Evolutionary conservation across 1,284 basidiomycete genomes (phyloP).

Genomic region (Ganoderma resinaceum): DNA sequence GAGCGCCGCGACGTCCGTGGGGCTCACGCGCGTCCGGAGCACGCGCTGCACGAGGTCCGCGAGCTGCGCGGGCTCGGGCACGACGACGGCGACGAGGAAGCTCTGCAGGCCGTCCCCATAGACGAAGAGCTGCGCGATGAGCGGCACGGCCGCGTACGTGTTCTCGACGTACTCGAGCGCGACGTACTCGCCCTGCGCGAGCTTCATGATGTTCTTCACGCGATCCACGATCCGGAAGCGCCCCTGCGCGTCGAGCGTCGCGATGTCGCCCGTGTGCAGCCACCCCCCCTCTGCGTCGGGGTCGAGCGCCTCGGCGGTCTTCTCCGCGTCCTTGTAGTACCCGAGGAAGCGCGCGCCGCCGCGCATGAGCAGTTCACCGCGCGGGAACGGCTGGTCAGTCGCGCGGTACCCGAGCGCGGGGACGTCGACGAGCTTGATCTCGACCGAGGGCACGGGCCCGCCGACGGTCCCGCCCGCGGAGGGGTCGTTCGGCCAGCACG

Average conservation of each 20-base stretch:
- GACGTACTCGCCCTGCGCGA: conserved; percentile 97
- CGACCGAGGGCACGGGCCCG: conserved; percentile 73
- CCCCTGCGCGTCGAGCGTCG: conserved; percentile 80
- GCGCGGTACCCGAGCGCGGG: conserved; percentile 88
- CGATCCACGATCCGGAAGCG: conserved; percentile 94
- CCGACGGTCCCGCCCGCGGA: conserved; percentile 79
- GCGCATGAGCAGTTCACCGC: conserved; percentile 87
- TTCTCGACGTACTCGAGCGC: conserved; percentile 96
- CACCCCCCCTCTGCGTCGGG: conserved; percentile 69
- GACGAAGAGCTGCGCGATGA: conserved; percentile 81
- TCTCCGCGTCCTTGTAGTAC: conserved; percentile 84
- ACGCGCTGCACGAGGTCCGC: conserved; percentile 66
- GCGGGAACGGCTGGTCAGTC: conserved; percentile 89
- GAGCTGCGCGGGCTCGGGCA: conserved; percentile 81
- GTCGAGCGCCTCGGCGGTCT: conserved; percentile 70
- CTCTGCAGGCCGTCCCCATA: conserved; percentile 89
- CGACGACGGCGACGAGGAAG: conserved; percentile 83
- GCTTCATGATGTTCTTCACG: conserved; percentile 98
- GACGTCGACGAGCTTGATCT: conserved; percentile 91
- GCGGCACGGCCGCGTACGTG: conserved; percentile 73
- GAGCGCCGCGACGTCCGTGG: conserved; percentile 62
- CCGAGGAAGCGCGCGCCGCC: conserved; percentile 70
- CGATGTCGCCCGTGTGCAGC: conserved; percentile 94
- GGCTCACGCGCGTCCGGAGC: conserved; percentile 58
- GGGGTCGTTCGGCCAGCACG: conserved; percentile 63